phyloP scores from a whole-genome alignment of 805 yeast genomes.

The Candida maris region DNA sequence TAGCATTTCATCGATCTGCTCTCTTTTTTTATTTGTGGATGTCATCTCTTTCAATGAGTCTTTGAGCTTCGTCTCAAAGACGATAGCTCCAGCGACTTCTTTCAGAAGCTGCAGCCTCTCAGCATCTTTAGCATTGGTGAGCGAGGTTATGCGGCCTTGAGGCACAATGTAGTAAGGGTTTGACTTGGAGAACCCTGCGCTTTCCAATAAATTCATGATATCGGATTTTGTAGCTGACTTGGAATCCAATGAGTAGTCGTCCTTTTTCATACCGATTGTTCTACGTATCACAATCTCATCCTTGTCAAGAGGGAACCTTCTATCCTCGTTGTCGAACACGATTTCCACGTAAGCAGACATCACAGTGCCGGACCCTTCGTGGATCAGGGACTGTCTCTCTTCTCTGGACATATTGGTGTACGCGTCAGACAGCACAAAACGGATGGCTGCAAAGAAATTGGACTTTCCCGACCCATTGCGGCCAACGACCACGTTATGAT shows the following conservation, averaged over 20 bases:
- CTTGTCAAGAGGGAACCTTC: slow-evolving; percentile 66
- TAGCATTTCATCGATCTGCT: slow-evolving; percentile 71
- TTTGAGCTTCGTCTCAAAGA: slow-evolving; percentile 75
- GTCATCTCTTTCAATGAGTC: slow-evolving; percentile 80
- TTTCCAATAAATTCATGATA: slow-evolving; percentile 75
- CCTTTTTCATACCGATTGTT: slow-evolving; percentile 90
- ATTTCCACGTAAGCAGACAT: slow-evolving; percentile 93
- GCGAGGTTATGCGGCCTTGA: slow-evolving; percentile 84
- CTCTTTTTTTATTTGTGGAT: slow-evolving; percentile 63
- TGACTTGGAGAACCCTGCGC: slow-evolving; percentile 86
- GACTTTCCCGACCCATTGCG: slow-evolving; percentile 97
- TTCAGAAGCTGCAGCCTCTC: slow-evolving; percentile 78
- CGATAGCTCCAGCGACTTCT: slow-evolving; percentile 93
- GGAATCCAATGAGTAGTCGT: slow-evolving; percentile 82
- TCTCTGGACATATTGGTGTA: slow-evolving; percentile 80
- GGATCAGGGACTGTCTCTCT: slow-evolving; percentile 81
- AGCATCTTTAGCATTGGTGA: slow-evolving; percentile 84
- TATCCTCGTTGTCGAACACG: slow-evolving; percentile 74
- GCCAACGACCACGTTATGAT: slow-evolving; percentile 84
- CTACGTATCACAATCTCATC: slow-evolving; percentile 74
- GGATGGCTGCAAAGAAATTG: slow-evolving; percentile 89
- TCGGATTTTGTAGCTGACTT: slow-evolving; percentile 77
- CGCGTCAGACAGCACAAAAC: slow-evolving; percentile 89
- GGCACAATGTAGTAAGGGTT: slow-evolving; percentile 97
- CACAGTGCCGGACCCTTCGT: slow-evolving; percentile 86